phyloP scores from a whole-genome alignment of 208 protist species.

The Wallacemonas sp. region DNA sequence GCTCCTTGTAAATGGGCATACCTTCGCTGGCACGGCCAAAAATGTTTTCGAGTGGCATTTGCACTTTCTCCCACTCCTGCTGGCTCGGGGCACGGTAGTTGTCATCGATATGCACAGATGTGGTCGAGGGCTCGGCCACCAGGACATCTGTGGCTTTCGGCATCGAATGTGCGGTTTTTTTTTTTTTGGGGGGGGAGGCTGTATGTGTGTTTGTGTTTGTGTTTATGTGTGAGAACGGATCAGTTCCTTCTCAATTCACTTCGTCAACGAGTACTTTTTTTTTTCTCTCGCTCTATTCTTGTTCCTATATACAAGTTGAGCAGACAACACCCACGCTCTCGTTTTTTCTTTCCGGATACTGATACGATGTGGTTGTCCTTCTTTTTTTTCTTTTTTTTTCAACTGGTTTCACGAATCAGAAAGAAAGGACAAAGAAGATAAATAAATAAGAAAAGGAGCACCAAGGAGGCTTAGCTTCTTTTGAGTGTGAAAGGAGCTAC shows the following conservation, averaged over 20 bases:
- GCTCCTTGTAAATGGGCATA: conserved; percentile 49
- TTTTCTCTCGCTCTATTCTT: no score
- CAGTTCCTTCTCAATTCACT: no score
- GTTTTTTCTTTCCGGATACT: no score
- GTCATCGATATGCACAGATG: conserved; percentile 18
- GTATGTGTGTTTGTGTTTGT: neutral
- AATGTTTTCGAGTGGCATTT: conserved; percentile 49
- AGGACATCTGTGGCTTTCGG: conserved; percentile 7
- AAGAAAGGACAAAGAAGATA: neutral
- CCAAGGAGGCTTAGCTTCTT: no score
- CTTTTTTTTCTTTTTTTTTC: conserved; percentile 12
- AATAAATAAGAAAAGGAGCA: no score
- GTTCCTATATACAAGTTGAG: no score
- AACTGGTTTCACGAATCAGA: neutral
- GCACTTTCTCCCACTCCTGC: conserved; percentile 14
- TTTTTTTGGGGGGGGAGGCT: neutral
- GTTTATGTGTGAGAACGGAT: no score
- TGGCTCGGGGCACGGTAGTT: conserved; percentile 31
- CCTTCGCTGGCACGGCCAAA: conserved; percentile 58
- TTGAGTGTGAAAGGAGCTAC: no score
- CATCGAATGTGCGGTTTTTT: no score
- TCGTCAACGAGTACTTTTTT: no score
- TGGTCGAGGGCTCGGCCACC: conserved; percentile 1
- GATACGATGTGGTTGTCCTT: neutral
- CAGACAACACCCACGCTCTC: no score